Base-by-base conservation (phyloP, 2,329 filamentous ascomycete species). In the Colletotrichum aenigma region DNA sequence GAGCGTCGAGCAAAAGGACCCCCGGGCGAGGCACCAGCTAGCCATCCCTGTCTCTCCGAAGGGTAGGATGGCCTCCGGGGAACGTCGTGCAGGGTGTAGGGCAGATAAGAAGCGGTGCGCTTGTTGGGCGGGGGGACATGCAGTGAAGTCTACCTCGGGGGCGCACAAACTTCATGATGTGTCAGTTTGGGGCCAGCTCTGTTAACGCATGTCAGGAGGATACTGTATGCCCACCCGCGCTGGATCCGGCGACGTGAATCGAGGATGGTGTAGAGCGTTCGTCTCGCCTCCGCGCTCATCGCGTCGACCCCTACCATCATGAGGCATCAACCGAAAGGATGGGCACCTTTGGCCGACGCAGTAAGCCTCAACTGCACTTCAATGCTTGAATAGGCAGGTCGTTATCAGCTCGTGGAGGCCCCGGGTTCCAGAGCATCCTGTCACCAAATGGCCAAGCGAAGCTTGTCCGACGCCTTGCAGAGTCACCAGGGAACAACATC, bases 331-430 rank as follows among this genome's bases (percentile, higher is more conserved):
- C 48, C 26, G 43, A 58, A 18, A 26, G 26, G 18, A 52, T n/a
- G 28, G 43, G 71, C 34, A 75, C 69, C n/a, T 75, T 66, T 60
- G 56, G 55, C 60, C 60, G 28, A 52, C 30, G n/a, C 26, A 12
- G 67, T 75, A 64, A 75, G 69, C 70, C 56, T 43, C 69, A 52
- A 18, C 30, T 28, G 64, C 52, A 38, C 43, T 58, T 68, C 64
- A 26, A 68, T 67, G 16, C 64, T 62, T 18, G 3, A 73, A 64
- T 38, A 72, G 64, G 73, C 65, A 64, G 64, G 69, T 73, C 62
- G n/a, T 36, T 36, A 4, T 24, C 32, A 58, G n/a, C 7, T 8
- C 16, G 12, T 13, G 38, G 24, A 16, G 24, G 16, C 10, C 16
- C 15, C 26, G 48, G n/a, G 56, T n/a, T 68, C 26, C 48, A 34